Evolutionary conservation across 306 rosid genomes (phyloP).

Genomic region (Leucaena leucocephala): DNA sequence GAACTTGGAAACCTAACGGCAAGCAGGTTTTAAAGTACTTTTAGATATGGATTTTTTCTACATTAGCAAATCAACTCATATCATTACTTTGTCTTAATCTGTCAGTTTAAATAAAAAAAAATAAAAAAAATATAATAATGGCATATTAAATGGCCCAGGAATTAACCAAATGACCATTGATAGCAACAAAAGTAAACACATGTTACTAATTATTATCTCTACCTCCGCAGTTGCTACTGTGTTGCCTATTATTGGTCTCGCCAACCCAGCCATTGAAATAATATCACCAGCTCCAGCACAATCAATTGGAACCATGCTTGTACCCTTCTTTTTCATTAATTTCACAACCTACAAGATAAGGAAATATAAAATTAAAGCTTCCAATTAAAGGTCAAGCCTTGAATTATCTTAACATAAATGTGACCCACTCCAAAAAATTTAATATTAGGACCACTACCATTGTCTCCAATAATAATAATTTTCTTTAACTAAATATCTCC

Average conservation of each 20-base stretch:
- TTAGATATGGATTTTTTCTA: not conserved
- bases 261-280: constrained; percentile 86
- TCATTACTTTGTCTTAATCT: not conserved
- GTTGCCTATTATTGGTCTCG: constrained; percentile 87
- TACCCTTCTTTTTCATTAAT: constrained; percentile 94
- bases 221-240: constrained; percentile 87
- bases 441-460: constrained; percentile 23
- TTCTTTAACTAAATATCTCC: not conserved
- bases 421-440: constrained; percentile 27
- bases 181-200: constrained; percentile 17
- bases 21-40: not conserved
- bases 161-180: constrained; percentile 1
- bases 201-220: not conserved
- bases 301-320: constrained; percentile 67
- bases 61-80: not conserved
- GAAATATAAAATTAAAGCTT: constrained; percentile 16
- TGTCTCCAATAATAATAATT: not conserved
- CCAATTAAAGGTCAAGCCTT: constrained; percentile 31
- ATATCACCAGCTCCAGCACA: constrained; percentile 99
- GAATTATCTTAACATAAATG: constrained; percentile 16
- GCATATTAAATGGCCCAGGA: constrained; percentile 19
- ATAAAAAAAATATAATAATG: not conserved
- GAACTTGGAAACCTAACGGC: not conserved
- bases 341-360: constrained; percentile 66
- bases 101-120: not conserved